Base-by-base conservation (phyloP, 2,329 filamentous ascomycete genomes). In the Exserohilum rostratum region DNA sequence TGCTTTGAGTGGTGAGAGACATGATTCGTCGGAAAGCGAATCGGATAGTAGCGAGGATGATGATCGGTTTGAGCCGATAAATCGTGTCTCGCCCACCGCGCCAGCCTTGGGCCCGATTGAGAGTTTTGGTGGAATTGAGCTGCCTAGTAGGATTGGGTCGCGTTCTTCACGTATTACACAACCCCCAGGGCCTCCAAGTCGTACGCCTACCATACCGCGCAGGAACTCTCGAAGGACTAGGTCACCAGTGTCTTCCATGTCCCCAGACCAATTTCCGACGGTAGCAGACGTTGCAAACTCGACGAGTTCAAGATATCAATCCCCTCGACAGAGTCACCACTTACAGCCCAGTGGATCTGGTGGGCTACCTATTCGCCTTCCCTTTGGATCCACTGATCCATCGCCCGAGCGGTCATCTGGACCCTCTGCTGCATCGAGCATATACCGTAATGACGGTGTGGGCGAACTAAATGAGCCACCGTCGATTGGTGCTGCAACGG, bases 141-240 rank as follows among this genome's bases (percentile, higher is more conserved):
- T 90, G 27, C 87, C 87, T 2, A 89, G 84, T 67, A 82, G 87
- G 20, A 78, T 84, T 37, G 82, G 82, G 13, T 89, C 87, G 2
- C 85, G 82, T 59, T 81, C 81, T 17, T 87, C 80, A 13, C 68
- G 62, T n/a, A 46, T 57, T 2, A 67, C 72, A 12, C 61, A 64
- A 33, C 49, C 53, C 11, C 54, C 40, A 35, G 62, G 58, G 2
- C 47, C 58, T 6, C 64, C 64, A 22, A 66, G 55, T 29, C 78
- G 77, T 53, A 64, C 73, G 46, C 69, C 76, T 62, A 79, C 60
- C 45, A 76, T 92, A 29, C 89, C 90, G 2, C 82, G 89, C 27
- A 91, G 88, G 75, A 91, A 88, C 69, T 92, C 90, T 0, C 87
- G 68, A 37, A 60, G 74, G 1, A 68, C 69, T 5, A 52, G 47